Base-by-base conservation (phyloP, 208 protist genomes). In the Porcisia hertigi region DNA sequence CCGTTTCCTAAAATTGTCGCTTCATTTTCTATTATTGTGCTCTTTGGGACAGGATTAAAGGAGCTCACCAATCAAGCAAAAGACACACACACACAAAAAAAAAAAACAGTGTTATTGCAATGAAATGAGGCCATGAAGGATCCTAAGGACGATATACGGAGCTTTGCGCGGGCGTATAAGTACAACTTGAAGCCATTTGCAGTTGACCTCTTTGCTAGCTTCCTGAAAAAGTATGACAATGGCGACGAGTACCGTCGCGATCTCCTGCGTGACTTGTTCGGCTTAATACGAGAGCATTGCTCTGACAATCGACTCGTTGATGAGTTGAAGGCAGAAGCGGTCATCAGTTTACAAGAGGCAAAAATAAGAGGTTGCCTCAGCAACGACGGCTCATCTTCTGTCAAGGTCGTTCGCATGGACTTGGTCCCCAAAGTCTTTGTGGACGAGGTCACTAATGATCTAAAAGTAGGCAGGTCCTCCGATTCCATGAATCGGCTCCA, bases 161-260 rank as follows among this genome's bases (percentile, higher is more conserved):
- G 78, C 34, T 83, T 93, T 41, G 93, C 93, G 11, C 71, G 87
- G 49, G 89, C 87, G 14, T 83, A 93, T 76, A 88, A 95, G 77
- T 97, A 92, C 67, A 77, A 87, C 18, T 72, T 97, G 59, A 89
- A 95, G 73, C 93, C 93, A 1, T 83, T 85, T n/a, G 93, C 93
- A 0, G 69, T 97, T 23, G 88, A 89, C 54, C 76, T 86, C 0
- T 77, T 95, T 23, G 85, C 83, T 14, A 84, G 90, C 39, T 92
- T 92, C 75, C 49, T 95, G 23, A 76, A 59, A 62, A 85, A 80
- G 45, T 70, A 86, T 18, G 79, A 76, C n/a, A 73, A 69, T 16
- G 82, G 85, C 59, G 76, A 80, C 45, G 82, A 86, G 52, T 72
- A 79, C 59, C 86, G 85, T n/a, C 81, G 80, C 36, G 75, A 83